These are phyloP conservation scores for Vitis hybrid DNA, from an alignment of 177 flowering plant genomes.

Conservation along the genomic window DNA sequence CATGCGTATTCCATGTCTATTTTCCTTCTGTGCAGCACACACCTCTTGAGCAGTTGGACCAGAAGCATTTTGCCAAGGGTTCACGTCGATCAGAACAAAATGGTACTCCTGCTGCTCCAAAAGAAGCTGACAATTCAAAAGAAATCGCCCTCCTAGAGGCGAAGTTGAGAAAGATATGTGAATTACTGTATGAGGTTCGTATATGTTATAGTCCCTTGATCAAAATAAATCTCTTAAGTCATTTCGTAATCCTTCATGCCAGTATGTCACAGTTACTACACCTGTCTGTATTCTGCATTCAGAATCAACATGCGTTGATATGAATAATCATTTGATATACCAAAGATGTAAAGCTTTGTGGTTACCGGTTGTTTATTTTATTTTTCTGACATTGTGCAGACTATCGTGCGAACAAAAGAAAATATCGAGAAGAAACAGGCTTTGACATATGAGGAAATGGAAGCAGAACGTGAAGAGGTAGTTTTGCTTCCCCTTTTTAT, in stretches of 20 bases:
- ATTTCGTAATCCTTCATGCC: too few relatives aligned
- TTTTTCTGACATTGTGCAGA: slow-evolving; percentile 42
- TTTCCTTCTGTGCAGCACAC: slow-evolving; percentile 57
- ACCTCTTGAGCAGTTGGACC: slow-evolving; percentile 83
- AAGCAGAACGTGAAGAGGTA: slow-evolving; percentile 91
- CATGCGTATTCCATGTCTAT: neutral
- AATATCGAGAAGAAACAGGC: slow-evolving; percentile 96
- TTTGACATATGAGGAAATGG: slow-evolving; percentile 92
- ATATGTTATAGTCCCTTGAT: neutral
- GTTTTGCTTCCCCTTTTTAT: neutral
- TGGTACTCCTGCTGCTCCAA: slow-evolving; percentile 38
- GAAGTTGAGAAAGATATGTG: slow-evolving; percentile 72
- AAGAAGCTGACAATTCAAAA: slow-evolving; percentile 46
- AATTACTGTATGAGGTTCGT: slow-evolving; percentile 76
- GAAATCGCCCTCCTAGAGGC: slow-evolving; percentile 83
- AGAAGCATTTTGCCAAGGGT: slow-evolving; percentile 88
- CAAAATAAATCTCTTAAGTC: too few relatives aligned
- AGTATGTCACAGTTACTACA: too few relatives aligned
- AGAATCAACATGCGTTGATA: neutral
- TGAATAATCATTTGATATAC: neutral
- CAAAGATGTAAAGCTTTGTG: neutral
- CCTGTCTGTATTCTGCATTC: neutral
- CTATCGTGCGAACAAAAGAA: slow-evolving; percentile 78
- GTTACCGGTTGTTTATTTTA: neutral
- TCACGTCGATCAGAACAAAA: slow-evolving; percentile 46